Evolutionary conservation across 1,284 basidiomycete species (phyloP).

Genomic region (Melanopsichium pennsylvanicum): DNA sequence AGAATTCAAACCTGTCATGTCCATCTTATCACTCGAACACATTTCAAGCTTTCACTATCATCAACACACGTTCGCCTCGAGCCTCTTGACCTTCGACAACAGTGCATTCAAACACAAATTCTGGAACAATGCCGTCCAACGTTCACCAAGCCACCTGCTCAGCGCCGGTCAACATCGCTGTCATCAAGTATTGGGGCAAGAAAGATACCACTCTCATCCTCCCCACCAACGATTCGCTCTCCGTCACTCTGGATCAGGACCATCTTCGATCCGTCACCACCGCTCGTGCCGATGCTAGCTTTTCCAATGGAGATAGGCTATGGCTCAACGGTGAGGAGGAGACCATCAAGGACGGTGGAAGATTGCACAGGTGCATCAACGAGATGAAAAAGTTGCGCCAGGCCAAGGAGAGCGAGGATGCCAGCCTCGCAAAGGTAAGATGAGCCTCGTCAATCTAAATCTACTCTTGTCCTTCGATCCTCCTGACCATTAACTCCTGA

Average conservation of each 20-base stretch:
- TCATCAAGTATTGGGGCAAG: constrained; percentile 96
- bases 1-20: constrained; percentile 7
- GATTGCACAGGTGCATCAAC: constrained; percentile 83
- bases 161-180: constrained; percentile 94
- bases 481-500: background rate
- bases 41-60: background rate
- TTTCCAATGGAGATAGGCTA: constrained; percentile 75
- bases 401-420: constrained; percentile 72
- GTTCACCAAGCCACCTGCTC: constrained; percentile 86
- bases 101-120: background rate
- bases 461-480: no score
- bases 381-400: constrained; percentile 84
- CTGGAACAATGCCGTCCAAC: constrained; percentile 60
- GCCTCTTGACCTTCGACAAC: background rate
- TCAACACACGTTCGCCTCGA: no score
- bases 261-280: constrained; percentile 93
- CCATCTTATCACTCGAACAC: background rate
- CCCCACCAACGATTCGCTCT: constrained; percentile 96
- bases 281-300: constrained; percentile 81
- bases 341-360: constrained; percentile 80
- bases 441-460: no score
- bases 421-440: constrained; percentile 51
- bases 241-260: constrained; percentile 95
- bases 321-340: constrained; percentile 96
- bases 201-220: constrained; percentile 93